Conservation (phyloP, 139 green algal genomes). For the Penium margaritaceum region DNA sequence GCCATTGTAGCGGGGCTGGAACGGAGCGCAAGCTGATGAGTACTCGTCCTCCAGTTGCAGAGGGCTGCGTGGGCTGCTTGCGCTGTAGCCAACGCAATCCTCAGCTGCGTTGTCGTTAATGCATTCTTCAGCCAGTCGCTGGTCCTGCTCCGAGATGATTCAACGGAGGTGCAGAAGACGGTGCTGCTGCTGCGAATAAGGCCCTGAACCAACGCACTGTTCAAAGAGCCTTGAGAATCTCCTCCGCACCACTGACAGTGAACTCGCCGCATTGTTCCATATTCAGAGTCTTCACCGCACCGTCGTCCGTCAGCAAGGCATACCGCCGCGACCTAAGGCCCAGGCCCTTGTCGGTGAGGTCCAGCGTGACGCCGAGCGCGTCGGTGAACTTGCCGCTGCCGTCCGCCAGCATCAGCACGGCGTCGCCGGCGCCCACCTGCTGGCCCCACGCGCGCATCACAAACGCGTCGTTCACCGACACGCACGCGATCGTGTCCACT, state of each 20-base stretch:
- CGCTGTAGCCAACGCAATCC: too few species aligned
- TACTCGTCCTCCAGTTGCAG: too few species aligned
- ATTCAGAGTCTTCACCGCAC: constrained; percentile 69
- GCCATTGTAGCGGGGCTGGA: too few species aligned
- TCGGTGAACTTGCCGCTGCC: constrained; percentile 57
- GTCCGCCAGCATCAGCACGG: constrained; percentile 87
- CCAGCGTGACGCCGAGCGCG: constrained; percentile 61
- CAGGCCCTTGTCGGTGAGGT: constrained; percentile 80
- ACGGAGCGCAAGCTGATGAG: too few species aligned
- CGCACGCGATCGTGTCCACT: constrained; percentile 84
- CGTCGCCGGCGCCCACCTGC: constrained; percentile 28
- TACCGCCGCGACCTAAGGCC: constrained; percentile 62
- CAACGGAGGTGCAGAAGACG: too few species aligned
- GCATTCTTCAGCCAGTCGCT: too few species aligned
- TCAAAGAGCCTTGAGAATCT: constrained; percentile 65
- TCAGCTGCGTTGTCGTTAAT: too few species aligned
- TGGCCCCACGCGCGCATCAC: constrained; percentile 88
- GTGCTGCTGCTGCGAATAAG: too few species aligned
- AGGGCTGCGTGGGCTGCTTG: too few species aligned
- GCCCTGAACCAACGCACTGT: too few species aligned
- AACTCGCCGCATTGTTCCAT: constrained; percentile 96
- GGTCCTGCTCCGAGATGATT: too few species aligned
- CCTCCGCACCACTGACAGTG: constrained; percentile 79
- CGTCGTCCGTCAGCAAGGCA: constrained; percentile 84
- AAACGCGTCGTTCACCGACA: constrained; percentile 94